Base-by-base conservation (phyloP, 306 rosid genomes). In the Cyamopsis tetragonoloba region DNA sequence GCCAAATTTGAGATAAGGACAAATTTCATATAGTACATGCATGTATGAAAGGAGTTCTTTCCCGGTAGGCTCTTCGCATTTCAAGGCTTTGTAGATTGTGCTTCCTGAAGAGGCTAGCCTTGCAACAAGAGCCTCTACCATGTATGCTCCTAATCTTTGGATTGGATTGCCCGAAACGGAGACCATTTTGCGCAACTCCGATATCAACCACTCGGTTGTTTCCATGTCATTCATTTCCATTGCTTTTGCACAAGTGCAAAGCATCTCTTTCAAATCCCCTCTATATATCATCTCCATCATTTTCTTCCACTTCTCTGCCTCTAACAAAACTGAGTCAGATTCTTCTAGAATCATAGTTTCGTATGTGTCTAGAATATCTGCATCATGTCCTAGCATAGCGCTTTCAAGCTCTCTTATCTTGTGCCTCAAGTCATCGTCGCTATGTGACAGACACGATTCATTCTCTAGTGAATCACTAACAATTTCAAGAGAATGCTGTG, bases 1-100 rank as follows among this genome's bases (percentile, higher is more conserved):
- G 0, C 98, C 96, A 47, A 92, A 89, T 67, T 92, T 92, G 79
- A 92, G 82, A 72, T 80, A 89, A 35, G 98, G 98, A 47, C 89
- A 84, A 49, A 89, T 56, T 75, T 89, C 98, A 62, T 84, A 92
- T 28, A 92, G 91, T 20, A 76, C 31, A 47, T 87, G 89, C 98
- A 92, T 92, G 66, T 87, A 80, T 5, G 98, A 84, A 28, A 89
- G 87, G 35, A 89, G 81, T 63, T 89, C 91, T 3, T 74, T 74
- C 27, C 95, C 61, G 6, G 84, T 78, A 54, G 96, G 98, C 54
- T 92, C 98, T 68, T 83, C 86, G 70, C 98, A 92, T 81, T 85
- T 81, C 67, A 89, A 81, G 64, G 93, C 66, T 48, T 87, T 81
- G 79, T 72, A 89, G 53, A 92, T 89, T 55, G 85, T 74, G 85